These are phyloP conservation scores for Paramarasmius palmivorus DNA, from an alignment of 1,284 basidiomycete genomes.

Conservation along the genomic window DNA sequence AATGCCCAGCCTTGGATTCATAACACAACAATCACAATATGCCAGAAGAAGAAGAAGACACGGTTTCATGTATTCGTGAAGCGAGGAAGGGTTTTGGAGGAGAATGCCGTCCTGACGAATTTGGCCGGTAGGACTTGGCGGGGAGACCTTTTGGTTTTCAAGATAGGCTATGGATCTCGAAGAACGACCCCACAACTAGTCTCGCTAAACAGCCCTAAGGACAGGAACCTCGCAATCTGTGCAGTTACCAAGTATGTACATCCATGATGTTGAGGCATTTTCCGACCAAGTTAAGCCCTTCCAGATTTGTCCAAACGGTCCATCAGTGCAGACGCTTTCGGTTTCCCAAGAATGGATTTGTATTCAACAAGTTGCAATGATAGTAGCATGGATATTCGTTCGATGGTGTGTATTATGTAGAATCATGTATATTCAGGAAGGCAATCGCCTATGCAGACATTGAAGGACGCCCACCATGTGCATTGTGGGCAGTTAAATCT, in stretches of 20 bases:
- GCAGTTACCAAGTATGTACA: no score
- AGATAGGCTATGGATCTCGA: not conserved
- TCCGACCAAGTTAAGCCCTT: no score
- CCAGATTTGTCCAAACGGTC: no score
- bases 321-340: no score
- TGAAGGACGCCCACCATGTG: no score
- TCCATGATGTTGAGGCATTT: constrained; percentile 29
- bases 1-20: not conserved
- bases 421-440: no score
- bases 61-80: not conserved
- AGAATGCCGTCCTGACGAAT: not conserved
- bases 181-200: not conserved
- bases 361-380: no score
- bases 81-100: not conserved
- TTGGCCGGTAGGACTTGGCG: not conserved
- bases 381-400: no score
- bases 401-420: no score
- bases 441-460: no score
- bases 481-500: no score
- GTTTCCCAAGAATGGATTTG: no score
- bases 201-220: not conserved
- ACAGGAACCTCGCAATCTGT: not conserved
- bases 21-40: not conserved
- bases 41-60: not conserved
- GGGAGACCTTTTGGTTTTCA: not conserved